Percentiles rank a stretch among this genome's conserved stretches.
phyloP scores from a whole-genome alignment of 768 basidiomycete species.

The Tephrocybe sp. region DNA sequence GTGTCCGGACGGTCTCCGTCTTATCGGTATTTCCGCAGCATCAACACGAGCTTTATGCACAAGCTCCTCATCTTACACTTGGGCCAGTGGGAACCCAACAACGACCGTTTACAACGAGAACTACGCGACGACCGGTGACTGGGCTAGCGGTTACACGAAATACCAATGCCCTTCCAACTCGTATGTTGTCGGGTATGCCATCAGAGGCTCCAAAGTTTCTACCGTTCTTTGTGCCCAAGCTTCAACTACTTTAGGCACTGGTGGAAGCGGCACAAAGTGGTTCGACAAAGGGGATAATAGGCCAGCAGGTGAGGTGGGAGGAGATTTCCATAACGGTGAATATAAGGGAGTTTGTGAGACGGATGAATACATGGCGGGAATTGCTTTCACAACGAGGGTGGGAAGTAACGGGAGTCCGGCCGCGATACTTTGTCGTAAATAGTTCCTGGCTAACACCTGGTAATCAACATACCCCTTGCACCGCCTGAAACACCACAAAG shows the following conservation, averaged over 20 bases:
- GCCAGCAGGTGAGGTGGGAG: constrained; percentile 8
- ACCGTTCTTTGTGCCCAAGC: constrained; percentile 13
- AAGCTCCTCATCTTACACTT: constrained; percentile 8
- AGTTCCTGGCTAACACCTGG: neutral
- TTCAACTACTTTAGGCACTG: constrained; percentile 6
- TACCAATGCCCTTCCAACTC: constrained; percentile 15
- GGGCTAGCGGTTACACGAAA: constrained; percentile 17
- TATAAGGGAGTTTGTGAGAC: constrained; percentile 13
- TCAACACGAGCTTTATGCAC: constrained; percentile 14
- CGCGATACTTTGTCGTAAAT: constrained; percentile 13
- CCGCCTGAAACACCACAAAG: neutral
- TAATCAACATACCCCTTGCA: neutral
- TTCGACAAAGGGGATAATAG: constrained; percentile 13
- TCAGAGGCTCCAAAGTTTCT: constrained; percentile 12
- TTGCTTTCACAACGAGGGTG: constrained; percentile 16
- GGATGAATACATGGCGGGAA: constrained; percentile 14
- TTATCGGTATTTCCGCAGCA: constrained; percentile 15
- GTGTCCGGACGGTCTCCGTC: constrained; percentile 16
- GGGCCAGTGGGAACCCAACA: constrained; percentile 13
- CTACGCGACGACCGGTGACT: constrained; percentile 13
- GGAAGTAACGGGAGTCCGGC: constrained; percentile 11
- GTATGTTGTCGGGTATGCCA: constrained; percentile 15
- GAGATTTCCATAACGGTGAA: constrained; percentile 12
- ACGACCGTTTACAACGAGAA: constrained; percentile 9
- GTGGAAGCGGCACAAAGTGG: constrained; percentile 12